Percentiles rank a stretch among this genome's conserved stretches.
Evolutionary conservation across 2,329 filamentous ascomycete species (phyloP).

Genomic region (Domatiomyces catenatus): DNA sequence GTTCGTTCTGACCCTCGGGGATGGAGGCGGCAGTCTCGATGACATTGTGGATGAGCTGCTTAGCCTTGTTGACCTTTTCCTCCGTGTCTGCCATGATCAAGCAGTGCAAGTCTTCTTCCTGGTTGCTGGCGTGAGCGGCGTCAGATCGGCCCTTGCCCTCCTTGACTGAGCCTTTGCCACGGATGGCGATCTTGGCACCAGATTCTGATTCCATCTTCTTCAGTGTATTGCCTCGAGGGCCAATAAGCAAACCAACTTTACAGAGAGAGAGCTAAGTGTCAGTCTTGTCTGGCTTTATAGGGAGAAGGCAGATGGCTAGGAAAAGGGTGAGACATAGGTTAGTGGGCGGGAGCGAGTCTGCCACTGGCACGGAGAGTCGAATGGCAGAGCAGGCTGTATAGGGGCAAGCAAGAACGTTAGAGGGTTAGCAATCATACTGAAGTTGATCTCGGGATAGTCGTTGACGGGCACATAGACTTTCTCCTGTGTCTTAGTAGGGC

Average conservation of each 20-base stretch:
- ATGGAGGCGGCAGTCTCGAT: slow-evolving; percentile 98
- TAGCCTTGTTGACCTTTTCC: slow-evolving; percentile 98
- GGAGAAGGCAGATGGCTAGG: slow-evolving; percentile 18
- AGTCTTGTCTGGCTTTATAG: slow-evolving; percentile 41
- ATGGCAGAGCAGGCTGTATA: slow-evolving; percentile 29
- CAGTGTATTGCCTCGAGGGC: slow-evolving; percentile 96
- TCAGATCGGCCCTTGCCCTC: slow-evolving; percentile 98
- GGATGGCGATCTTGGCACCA: slow-evolving; percentile 94
- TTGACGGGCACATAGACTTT: slow-evolving; percentile 99
- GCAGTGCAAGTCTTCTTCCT: slow-evolving; percentile 98
- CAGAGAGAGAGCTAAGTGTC: slow-evolving; percentile 71
- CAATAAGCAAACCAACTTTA: slow-evolving; percentile 99
- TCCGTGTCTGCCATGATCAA: slow-evolving; percentile 99
- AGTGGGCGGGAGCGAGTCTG: slow-evolving; percentile 19
- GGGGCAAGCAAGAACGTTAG: slow-evolving; percentile 54
- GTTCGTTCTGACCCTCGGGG: slow-evolving; percentile 94
- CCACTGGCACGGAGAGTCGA: slow-evolving; percentile 21
- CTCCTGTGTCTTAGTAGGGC: slow-evolving; percentile 98
- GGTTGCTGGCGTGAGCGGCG: slow-evolving; percentile 97
- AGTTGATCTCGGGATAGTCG: slow-evolving; percentile 99
- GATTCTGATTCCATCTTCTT: slow-evolving; percentile 99
- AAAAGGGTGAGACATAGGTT: slow-evolving; percentile 11
- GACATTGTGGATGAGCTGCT: slow-evolving; percentile 94
- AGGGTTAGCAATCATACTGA: slow-evolving; percentile 99
- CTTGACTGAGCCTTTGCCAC: slow-evolving; percentile 98